Percentiles rank a stretch among this genome's conserved stretches.
phyloP scores from a whole-genome alignment of 2,329 filamentous ascomycete genomes.

The Hypoxylon sp. region DNA sequence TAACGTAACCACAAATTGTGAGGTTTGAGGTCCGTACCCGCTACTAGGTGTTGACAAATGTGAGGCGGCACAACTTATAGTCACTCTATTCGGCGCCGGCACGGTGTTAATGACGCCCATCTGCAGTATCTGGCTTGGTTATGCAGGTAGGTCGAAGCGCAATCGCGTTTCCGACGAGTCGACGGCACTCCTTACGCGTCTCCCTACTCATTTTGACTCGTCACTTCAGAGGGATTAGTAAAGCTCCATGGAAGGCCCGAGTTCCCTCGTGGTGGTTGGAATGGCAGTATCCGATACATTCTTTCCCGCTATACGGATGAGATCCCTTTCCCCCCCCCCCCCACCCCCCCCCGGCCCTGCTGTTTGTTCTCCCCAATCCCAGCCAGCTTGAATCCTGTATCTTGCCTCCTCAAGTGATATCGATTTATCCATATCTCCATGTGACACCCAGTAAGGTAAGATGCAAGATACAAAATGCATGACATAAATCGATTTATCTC shows the following conservation, averaged over 20 bases:
- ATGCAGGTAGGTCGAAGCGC: constrained; percentile 23
- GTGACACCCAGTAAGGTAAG: constrained; percentile 23
- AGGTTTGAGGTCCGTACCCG: constrained; percentile 8
- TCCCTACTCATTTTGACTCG: constrained; percentile 42
- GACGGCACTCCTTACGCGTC: constrained; percentile 32
- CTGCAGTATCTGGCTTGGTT: constrained; percentile 16
- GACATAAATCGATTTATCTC: constrained; percentile 31
- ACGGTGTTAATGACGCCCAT: constrained; percentile 6
- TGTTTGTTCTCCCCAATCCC: constrained; percentile 35
- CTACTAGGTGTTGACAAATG: constrained; percentile 11
- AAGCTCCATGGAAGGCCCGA: constrained; percentile 46
- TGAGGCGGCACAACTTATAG: constrained; percentile 14
- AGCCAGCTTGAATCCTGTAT: constrained; percentile 15
- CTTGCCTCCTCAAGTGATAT: constrained; percentile 27
- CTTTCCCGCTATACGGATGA: constrained; percentile 46
- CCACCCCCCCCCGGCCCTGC: constrained; percentile 26
- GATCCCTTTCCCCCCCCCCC: constrained; percentile 43
- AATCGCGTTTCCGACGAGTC: constrained; percentile 37
- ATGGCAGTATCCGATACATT: constrained; percentile 52
- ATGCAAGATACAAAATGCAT: constrained; percentile 18
- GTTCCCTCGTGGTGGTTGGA: constrained; percentile 51
- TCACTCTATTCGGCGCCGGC: constrained; percentile 13
- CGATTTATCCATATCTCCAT: constrained; percentile 10
- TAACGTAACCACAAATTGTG: constrained; percentile 22
- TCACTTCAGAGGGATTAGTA: constrained; percentile 39